Evolutionary conservation across 768 basidiomycete genomes (phyloP).

Genomic region (Podaxis mareebaensis): DNA sequence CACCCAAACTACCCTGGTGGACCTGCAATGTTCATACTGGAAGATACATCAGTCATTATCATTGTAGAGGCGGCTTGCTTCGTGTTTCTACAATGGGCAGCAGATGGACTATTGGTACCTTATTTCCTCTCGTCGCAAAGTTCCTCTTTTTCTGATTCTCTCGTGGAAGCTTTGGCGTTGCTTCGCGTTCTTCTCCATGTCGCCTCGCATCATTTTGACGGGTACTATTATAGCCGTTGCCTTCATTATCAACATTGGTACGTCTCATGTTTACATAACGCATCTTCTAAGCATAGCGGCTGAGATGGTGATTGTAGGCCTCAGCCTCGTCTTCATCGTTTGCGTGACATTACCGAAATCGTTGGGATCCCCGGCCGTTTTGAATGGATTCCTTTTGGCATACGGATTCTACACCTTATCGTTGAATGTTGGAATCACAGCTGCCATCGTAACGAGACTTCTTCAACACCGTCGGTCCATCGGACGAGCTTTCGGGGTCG

Average conservation of each 20-base stretch:
- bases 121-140: not conserved
- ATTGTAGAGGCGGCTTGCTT: not conserved
- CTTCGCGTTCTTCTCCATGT: not conserved
- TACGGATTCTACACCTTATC: not conserved
- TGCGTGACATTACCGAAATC: not conserved
- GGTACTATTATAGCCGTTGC: not conserved
- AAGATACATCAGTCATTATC: not conserved
- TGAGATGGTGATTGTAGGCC: not conserved
- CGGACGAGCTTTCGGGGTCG: not conserved
- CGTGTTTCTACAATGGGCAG: conserved; percentile 4
- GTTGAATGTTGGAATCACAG: not conserved
- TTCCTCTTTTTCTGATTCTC: not conserved
- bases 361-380: not conserved
- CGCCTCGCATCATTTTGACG: not conserved
- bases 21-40: not conserved
- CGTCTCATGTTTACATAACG: not conserved
- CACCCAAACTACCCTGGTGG: not conserved
- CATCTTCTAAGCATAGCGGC: no score
- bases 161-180: conserved; percentile 2
- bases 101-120: conserved; percentile 6
- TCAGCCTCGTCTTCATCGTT: not conserved
- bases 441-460: not conserved
- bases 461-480: not conserved
- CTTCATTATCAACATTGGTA: not conserved
- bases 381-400: not conserved